Conservation (phyloP, 2,329 filamentous ascomycete species). For the Ophiosphaerella korrae region DNA sequence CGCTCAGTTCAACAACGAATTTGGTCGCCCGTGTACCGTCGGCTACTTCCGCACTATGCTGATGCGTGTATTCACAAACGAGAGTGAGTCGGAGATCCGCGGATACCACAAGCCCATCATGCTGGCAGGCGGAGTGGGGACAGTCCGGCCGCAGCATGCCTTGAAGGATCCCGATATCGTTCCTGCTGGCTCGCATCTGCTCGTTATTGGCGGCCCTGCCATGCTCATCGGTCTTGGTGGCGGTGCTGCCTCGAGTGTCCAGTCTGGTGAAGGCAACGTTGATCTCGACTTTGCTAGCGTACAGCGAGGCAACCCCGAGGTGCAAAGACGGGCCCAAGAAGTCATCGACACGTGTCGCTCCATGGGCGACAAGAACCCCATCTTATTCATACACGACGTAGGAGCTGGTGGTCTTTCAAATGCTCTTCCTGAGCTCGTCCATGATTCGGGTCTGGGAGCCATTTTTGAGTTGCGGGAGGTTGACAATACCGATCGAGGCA, state of each 20-base stretch:
- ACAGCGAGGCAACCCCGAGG: conserved; percentile 94
- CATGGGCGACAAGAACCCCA: conserved; percentile 83
- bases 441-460: conserved; percentile 89
- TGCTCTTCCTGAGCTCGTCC: conserved; percentile 85
- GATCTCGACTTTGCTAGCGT: conserved; percentile 97
- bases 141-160: conserved; percentile 86
- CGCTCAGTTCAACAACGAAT: conserved; percentile 97
- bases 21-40: conserved; percentile 84
- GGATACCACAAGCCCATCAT: conserved; percentile 99
- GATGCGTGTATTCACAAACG: conserved; percentile 66
- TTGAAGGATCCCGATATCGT: conserved; percentile 82
- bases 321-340: conserved; percentile 94
- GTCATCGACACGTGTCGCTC: conserved; percentile 94
- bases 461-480: conserved; percentile 94
- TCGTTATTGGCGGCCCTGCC: conserved; percentile 92
- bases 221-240: conserved; percentile 98
- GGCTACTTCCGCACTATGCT: conserved; percentile 93
- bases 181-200: conserved; percentile 82
- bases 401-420: conserved; percentile 88
- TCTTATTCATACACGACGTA: conserved; percentile 96
- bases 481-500: conserved; percentile 84
- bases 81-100: conserved; percentile 71
- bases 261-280: conserved; percentile 84
- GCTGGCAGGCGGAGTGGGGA: conserved; percentile 95
- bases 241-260: conserved; percentile 89